phyloP scores from a whole-genome alignment of 441 rosid genomes.

The Populus trichocarpa region DNA sequence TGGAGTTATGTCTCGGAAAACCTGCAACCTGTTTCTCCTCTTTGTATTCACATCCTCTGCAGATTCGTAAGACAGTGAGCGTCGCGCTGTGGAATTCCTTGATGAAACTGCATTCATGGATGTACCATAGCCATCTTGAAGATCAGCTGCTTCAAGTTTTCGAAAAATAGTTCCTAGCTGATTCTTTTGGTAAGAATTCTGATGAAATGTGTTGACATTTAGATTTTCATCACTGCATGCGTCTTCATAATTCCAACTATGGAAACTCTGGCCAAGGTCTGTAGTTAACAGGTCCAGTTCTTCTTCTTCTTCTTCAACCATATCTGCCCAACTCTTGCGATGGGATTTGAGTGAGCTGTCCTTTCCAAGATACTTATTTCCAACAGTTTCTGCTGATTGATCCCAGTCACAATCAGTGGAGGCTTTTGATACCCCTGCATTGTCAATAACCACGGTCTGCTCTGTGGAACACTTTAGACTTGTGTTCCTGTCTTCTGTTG shows the following conservation, averaged over 20 bases:
- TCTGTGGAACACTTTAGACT: not conserved
- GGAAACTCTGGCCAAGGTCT: conserved; percentile 3
- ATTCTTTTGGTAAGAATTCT: conserved; percentile 15
- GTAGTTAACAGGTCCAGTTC: conserved; percentile 10
- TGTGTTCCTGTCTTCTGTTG: not conserved
- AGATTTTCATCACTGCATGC: conserved; percentile 40
- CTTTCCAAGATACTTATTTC: not conserved
- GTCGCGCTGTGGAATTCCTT: conserved; percentile 25
- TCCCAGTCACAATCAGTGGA: not conserved
- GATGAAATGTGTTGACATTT: conserved; percentile 35
- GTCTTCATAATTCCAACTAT: conserved; percentile 17
- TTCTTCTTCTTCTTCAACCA: conserved; percentile 81
- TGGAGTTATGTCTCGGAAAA: conserved; percentile 55
- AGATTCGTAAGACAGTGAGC: conserved; percentile 28
- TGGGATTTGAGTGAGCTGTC: not conserved
- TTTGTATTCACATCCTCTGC: conserved; percentile 3
- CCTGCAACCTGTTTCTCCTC: conserved; percentile 42
- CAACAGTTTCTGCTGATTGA: not conserved
- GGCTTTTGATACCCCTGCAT: not conserved
- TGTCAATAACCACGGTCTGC: not conserved
- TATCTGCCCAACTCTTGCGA: conserved; percentile 78
- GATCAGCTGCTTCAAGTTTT: conserved; percentile 25
- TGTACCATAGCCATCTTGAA: conserved; percentile 19
- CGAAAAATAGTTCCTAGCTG: conserved; percentile 24
- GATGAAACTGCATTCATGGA: conserved; percentile 14